These are phyloP conservation scores for Xylaria sp. DNA, from an alignment of 2,329 filamentous ascomycete species.

Conservation along the genomic window DNA sequence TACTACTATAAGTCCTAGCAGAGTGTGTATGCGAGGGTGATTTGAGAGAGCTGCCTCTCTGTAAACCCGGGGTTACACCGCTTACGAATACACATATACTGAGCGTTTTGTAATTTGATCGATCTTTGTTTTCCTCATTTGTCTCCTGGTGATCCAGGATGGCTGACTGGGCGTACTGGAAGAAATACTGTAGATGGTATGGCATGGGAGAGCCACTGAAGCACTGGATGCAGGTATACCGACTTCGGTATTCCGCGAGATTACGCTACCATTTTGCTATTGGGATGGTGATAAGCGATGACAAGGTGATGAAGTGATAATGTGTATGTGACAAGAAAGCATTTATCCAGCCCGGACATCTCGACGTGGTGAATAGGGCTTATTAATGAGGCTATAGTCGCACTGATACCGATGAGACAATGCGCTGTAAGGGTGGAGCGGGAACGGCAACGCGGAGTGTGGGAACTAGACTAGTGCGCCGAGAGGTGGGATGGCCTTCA, in stretches of 20 bases:
- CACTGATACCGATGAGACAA: background rate
- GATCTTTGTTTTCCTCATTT: background rate
- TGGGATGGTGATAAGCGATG: too few relatives aligned
- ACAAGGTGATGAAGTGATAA: too few relatives aligned
- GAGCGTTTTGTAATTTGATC: background rate
- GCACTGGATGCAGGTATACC: too few relatives aligned
- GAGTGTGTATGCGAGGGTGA: too few relatives aligned
- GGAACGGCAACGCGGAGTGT: conserved; percentile 22
- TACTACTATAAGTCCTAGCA: too few relatives aligned
- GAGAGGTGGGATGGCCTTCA: background rate
- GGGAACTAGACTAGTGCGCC: conserved; percentile 18
- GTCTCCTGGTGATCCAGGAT: background rate
- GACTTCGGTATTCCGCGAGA: too few relatives aligned
- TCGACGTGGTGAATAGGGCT: too few relatives aligned
- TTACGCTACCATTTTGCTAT: too few relatives aligned
- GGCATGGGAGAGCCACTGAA: background rate
- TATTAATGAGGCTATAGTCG: background rate
- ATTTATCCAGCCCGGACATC: background rate
- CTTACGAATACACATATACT: background rate
- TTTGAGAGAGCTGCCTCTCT: background rate
- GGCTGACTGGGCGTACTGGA: too few relatives aligned
- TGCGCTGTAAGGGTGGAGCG: conserved; percentile 16
- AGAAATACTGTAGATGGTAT: background rate
- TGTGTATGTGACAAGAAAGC: too few relatives aligned
- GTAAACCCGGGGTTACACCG: conserved; percentile 21